Percentiles rank a stretch among this genome's conserved stretches.
Evolutionary conservation across 345 rosid species (phyloP).

Genomic region (Eucalyptus grandis): DNA sequence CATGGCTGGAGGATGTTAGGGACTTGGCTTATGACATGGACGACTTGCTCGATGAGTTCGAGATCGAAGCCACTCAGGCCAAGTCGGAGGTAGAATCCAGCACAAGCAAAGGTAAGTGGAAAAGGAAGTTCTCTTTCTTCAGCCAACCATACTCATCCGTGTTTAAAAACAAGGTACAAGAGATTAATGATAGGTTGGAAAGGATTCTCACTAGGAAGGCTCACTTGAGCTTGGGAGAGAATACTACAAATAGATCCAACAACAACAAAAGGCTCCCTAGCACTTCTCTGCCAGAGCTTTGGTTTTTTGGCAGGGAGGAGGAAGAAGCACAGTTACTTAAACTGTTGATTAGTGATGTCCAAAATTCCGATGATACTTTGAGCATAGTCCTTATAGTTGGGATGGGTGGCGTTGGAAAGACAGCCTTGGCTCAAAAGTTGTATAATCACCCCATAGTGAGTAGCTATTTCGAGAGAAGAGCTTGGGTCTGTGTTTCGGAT

Average conservation of each 20-base stretch:
- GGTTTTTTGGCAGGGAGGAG: neutral
- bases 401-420: neutral
- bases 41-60: neutral
- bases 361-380: no score
- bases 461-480: neutral
- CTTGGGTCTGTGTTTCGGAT: neutral
- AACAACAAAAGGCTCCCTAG: neutral
- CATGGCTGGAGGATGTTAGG: neutral
- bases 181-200: neutral
- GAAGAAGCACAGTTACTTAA: neutral
- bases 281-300: no score
- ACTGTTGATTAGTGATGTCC: neutral
- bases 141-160: neutral
- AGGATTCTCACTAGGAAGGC: neutral
- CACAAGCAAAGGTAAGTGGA: neutral
- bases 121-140: no score
- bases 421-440: neutral
- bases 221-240: no score
- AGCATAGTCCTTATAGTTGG: neutral
- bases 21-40: neutral
- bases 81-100: no score
- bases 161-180: neutral
- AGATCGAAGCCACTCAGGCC: rapidly evolving
- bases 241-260: neutral
- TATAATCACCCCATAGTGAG: neutral